Evolutionary conservation across 1,284 basidiomycete species (phyloP), one percentile per base, ranked within the genome.

Genomic region (Cutaneotrichosporon cavernicola): DNA sequence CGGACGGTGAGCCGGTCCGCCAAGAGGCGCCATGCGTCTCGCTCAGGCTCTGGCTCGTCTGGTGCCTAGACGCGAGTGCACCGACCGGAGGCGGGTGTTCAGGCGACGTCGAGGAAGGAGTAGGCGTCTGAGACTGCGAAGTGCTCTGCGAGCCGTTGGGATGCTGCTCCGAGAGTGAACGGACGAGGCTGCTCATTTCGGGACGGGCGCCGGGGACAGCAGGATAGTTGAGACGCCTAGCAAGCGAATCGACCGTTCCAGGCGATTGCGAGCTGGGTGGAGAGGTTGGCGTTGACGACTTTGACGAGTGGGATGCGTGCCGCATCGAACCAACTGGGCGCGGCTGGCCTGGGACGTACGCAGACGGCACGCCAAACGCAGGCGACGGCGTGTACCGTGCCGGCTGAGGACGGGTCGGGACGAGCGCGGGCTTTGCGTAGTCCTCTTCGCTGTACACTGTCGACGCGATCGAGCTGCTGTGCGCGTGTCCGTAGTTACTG

Each of bases 311-410:
- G n/a, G 57, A 50, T 31, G 61, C 40, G 46, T 51, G 60, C 40
- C 14, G 49, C 60, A 49, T 56, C 61, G 10, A 68, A 64, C 77
- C 68, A 26, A 79, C 70, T 1, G 77, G 77, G 22, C 77, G 68
- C 4, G 74, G 76, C 56, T 78, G 76, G 49, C 77, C 77, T 5
- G 77, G 77, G 2, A 76, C 69, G 58, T 79, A 79, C 2, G 64
- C 66, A 4, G 58, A 50, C 7, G 31, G n/a, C 30, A 31, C 30
- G 10, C 51, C 52, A 10, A 61, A 30, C 3, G 62, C 61, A 0
- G 68, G 62, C 0, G 72, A 66, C 3, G 74, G 72, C 11, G 69
- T 71, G 49, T 74, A 72, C 9, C 71, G 68, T 7, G 72, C 70
- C 2, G 77, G 75, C 46, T 68, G 68, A 6, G 72, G 71, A 32